Base-by-base conservation (phyloP, 2,329 filamentous ascomycete species). In the Hypoxylon sp. region DNA sequence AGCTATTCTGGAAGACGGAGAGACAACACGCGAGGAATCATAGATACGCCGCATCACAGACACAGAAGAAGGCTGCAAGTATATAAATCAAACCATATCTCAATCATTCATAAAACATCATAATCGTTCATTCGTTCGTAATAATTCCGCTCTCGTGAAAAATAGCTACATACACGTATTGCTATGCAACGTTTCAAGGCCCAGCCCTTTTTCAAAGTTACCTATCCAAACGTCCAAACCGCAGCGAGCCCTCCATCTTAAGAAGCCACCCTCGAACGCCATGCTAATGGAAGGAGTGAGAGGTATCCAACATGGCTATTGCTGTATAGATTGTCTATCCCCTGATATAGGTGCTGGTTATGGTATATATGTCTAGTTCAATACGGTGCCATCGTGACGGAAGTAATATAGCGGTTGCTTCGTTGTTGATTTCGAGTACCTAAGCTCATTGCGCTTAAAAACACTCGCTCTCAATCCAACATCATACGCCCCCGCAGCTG, bases 231-330 rank as follows among this genome's bases (percentile, higher is more conserved):
- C 24, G 6, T 13, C 43, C 41, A 11, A 46, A 37, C 43, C 43
- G 20, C 43, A 24, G 19, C 10, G 41, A 22, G 10, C 41, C 7
- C 22, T 10, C 41, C 7, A 13, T 13, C 10, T 34, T 8, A 10
- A 34, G 30, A 34, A 15, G 30, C 32, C 20, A n/a, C 15, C 43
- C 43, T 22, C 10, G 30, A 48, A 48, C 46, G 46, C 46, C 46
- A 17, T 48, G 46, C 46, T 48, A 10, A 48, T 48, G 24, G 46
- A 48, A 30, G 46, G 46, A 48, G 46, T 17, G 46, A 30, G n/a
- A 26, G 4, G 24, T 48, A 48, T 48, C 28, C 46, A 26, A 17
- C n/a, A 28, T 28, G 6, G 11, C 10, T 17, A 41, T 41, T 41
- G 28, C 46, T 48, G 28, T 48, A 30, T 10, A 48, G 17, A 28